phyloP scores from a whole-genome alignment of 2,329 filamentous ascomycete species.

The Kalaharituber pfeilii region DNA sequence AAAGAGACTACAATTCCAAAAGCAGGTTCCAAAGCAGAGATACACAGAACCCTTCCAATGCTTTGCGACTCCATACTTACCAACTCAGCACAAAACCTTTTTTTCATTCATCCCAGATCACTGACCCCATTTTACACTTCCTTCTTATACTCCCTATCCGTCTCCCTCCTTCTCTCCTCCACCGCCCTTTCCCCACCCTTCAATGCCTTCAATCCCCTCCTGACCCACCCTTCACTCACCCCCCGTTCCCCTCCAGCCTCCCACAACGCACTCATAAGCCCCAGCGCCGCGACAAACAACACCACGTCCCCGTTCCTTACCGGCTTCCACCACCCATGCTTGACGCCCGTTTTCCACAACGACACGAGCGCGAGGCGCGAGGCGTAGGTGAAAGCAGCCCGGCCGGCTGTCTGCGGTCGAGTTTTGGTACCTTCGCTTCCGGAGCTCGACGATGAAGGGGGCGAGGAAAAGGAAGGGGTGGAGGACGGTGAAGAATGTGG shows the following conservation, averaged over 20 bases:
- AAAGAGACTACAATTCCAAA: too few relatives aligned
- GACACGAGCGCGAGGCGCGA: constrained; percentile 63
- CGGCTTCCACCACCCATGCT: constrained; percentile 73
- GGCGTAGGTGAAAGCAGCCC: constrained; percentile 60
- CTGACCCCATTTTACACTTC: neutral
- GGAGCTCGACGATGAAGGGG: neutral
- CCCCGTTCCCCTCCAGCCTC: neutral
- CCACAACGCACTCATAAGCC: neutral
- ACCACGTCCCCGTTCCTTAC: constrained; percentile 32
- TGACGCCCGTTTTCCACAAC: constrained; percentile 84
- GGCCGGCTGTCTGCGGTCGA: constrained; percentile 28
- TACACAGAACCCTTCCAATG: neutral
- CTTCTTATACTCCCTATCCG: neutral
- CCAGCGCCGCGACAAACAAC: neutral
- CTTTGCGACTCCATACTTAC: too few relatives aligned
- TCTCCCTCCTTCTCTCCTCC: neutral
- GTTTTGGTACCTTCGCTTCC: neutral
- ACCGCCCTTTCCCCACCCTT: neutral
- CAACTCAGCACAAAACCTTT: neutral
- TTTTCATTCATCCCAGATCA: too few relatives aligned
- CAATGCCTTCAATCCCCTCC: neutral
- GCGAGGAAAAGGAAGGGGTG: neutral
- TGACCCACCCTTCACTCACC: constrained; percentile 3
- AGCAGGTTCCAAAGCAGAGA: too few relatives aligned
- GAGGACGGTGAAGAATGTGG: too few relatives aligned